A percentile compares a stretch with the other conserved stretches of the same genome.
Conservation (phyloP, 208 protist species). For the Tritrichomonas foetus region DNA sequence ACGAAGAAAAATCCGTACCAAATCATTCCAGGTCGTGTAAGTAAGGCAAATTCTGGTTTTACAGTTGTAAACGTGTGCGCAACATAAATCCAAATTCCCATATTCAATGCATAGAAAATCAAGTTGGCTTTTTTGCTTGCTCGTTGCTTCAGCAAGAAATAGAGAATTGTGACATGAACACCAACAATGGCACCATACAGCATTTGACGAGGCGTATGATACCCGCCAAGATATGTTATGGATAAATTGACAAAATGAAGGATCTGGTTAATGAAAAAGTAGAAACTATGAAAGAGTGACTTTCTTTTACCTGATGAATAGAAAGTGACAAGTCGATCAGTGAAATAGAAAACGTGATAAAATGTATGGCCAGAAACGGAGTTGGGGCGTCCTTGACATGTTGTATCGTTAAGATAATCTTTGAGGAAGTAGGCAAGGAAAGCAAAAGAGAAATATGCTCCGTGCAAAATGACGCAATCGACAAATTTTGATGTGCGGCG, state of each 20-base stretch:
- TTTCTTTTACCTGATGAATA: neutral
- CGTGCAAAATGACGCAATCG: neutral
- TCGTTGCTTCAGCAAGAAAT: too few species aligned
- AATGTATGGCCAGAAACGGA: conserved; percentile 37
- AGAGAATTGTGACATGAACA: neutral
- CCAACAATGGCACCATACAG: neutral
- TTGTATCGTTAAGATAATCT: neutral
- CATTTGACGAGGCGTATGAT: neutral
- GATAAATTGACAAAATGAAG: neutral
- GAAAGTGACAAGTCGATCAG: neutral
- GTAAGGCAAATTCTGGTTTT: too few species aligned
- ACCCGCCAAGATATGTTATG: conserved; percentile 13
- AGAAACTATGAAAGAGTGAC: neutral
- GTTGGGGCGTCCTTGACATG: neutral
- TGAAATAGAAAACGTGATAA: neutral
- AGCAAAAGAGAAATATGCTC: neutral
- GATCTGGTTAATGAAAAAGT: neutral
- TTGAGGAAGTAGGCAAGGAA: neutral
- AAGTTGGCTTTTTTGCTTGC: too few species aligned
- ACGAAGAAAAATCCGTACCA: too few species aligned
- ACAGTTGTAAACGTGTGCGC: too few species aligned
- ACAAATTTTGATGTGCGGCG: too few species aligned
- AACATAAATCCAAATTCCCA: too few species aligned
- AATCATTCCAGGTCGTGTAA: too few species aligned
- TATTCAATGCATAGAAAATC: too few species aligned